These are phyloP conservation scores for Acacia confusa DNA, from an alignment of 306 rosid genomes.

Conservation along the genomic window DNA sequence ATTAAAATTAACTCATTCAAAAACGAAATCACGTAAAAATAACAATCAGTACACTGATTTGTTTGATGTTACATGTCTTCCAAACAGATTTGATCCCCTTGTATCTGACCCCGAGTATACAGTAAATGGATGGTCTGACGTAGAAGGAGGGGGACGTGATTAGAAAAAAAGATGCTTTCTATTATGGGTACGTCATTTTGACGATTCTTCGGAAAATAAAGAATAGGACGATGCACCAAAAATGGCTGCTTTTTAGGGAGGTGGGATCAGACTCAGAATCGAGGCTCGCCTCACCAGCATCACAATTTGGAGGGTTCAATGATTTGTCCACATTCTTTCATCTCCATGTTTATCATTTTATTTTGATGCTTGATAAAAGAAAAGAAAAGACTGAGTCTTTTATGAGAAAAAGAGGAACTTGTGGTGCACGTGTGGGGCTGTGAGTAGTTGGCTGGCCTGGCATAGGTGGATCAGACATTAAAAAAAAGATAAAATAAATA, in stretches of 20 bases:
- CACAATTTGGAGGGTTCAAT: not conserved
- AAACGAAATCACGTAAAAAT: not conserved
- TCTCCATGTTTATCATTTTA: not conserved
- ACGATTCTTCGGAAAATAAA: not conserved
- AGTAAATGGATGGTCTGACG: not conserved
- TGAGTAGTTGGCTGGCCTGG: not conserved
- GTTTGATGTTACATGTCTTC: not conserved
- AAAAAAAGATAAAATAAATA: not conserved
- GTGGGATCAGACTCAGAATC: slow-evolving; percentile 2
- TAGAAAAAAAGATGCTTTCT: not conserved
- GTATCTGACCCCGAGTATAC: not conserved
- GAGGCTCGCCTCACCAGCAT: not conserved
- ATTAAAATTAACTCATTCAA: not conserved
- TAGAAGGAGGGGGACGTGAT: not conserved
- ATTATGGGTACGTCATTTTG: not conserved
- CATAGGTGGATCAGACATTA: not conserved
- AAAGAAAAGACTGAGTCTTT: not conserved
- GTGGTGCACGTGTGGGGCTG: slow-evolving; percentile 24
- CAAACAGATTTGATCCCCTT: not conserved
- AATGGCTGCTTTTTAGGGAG: not conserved
- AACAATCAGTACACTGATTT: not conserved
- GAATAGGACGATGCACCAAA: not conserved
- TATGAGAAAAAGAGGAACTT: not conserved
- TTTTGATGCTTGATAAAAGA: not conserved
- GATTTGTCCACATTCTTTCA: not conserved